Base-by-base conservation (phyloP, 2,329 filamentous ascomycete genomes). In the Fusarium circinatum region DNA sequence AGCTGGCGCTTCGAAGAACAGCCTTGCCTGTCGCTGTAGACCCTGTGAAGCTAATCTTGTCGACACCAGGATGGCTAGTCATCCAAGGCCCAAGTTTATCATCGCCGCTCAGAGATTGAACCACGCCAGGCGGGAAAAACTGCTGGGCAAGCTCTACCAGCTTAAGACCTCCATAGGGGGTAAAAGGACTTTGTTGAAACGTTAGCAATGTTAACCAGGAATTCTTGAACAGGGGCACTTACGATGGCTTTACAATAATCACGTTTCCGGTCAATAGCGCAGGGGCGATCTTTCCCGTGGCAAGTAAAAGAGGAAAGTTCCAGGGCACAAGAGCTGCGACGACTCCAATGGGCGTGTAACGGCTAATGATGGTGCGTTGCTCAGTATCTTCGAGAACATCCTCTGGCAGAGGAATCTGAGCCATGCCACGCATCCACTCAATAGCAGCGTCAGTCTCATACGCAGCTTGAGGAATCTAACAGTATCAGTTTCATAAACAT, bases 21-120 rank as follows among this genome's bases (percentile, higher is more conserved):
- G 86, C 86, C 83, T 91, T 91, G 9, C 90, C 90, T 0, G 88
- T 91, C 0, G 84, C 83, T 18, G 84, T 88, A 14, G 88, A 90
- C 5, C 90, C 90, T 0, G 90, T 92, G 80, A 92, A 92, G 72
- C 84, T 86, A 78, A 92, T 87, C 84, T 91, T 92, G 65, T 86
- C 84, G 62, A 92, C 86, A 20, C 84, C 87, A 0, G 89, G 88
- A 75, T 92, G 90, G 20, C 78, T 79, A 1, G 89, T 90, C 61
- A 92, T 79, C 84, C 84, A 85, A 1, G 87, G 88, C 8, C 90
- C 90, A 11, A 92, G 85, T 48, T 85, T 82, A 73, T 92, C 89
- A 59, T 89, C 89, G 13, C 90, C 90, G 54, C 88, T 88, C 5
- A 92, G 79, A 0, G 84, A 87, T 75, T 92, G 89, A 4, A 92